phyloP scores from a whole-genome alignment of 2,329 filamentous ascomycete genomes.

The Corinectria fuckeliana region DNA sequence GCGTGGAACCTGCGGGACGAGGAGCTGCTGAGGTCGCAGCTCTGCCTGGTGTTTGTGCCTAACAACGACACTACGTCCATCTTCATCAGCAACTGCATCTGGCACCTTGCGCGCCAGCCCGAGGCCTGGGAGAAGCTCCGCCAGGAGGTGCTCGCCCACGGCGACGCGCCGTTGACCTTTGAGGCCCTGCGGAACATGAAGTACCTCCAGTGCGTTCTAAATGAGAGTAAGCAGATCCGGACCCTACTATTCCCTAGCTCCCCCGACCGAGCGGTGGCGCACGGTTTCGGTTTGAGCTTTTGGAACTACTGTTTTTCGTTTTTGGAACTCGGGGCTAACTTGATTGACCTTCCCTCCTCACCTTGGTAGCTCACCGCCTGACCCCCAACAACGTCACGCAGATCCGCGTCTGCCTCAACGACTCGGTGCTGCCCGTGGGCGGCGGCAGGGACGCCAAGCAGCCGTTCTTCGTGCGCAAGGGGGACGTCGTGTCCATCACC shows the following conservation, averaged over 20 bases:
- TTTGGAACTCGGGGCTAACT: background rate
- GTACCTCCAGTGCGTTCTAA: constrained; percentile 24
- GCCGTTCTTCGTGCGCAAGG: constrained; percentile 57
- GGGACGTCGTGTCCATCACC: constrained; percentile 51
- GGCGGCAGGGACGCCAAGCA: constrained; percentile 54
- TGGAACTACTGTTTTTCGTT: too few species aligned
- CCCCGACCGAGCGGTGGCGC: background rate
- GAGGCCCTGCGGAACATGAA: constrained; percentile 22
- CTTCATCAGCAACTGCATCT: constrained; percentile 24
- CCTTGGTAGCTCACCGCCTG: constrained; percentile 16
- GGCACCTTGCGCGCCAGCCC: constrained; percentile 18
- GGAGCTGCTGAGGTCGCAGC: constrained; percentile 18
- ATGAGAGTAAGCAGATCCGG: constrained; percentile 24
- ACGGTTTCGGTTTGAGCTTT: background rate
- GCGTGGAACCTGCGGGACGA: constrained; percentile 19
- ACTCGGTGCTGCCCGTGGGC: constrained; percentile 57
- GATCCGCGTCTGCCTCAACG: constrained; percentile 30
- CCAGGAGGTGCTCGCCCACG: constrained; percentile 14
- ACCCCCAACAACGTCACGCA: constrained; percentile 27
- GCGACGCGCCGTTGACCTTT: constrained; percentile 25
- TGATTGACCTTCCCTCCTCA: background rate
- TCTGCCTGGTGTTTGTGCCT: constrained; percentile 25
- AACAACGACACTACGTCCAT: constrained; percentile 27
- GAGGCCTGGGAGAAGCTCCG: constrained; percentile 24
- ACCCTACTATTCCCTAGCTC: background rate